These are phyloP conservation scores for Candida khao-thaluensis DNA, from an alignment of 805 yeast species.

Conservation along the genomic window DNA sequence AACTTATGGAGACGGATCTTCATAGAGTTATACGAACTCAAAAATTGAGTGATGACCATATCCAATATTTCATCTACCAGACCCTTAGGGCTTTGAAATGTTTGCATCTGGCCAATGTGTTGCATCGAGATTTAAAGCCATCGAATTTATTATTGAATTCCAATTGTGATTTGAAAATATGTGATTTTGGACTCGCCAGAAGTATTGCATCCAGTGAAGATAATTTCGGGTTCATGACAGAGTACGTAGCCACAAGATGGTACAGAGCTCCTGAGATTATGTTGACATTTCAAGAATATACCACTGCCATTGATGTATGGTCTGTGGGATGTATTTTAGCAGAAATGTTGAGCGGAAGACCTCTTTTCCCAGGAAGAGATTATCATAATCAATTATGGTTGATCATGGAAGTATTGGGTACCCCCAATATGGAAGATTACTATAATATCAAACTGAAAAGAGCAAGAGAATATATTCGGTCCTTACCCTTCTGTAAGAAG, in stretches of 20 bases:
- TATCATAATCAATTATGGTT: constrained; percentile 87
- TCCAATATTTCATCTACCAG: constrained; percentile 91
- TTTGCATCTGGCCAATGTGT: constrained; percentile 88
- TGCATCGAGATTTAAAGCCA: constrained; percentile 92
- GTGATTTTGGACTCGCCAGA: constrained; percentile 92
- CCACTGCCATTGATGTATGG: constrained; percentile 96
- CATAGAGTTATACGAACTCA: constrained; percentile 83
- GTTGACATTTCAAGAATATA: constrained; percentile 90
- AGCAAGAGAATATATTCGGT: constrained; percentile 83
- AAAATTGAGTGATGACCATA: constrained; percentile 83
- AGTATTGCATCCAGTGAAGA: constrained; percentile 61
- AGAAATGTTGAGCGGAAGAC: constrained; percentile 81
- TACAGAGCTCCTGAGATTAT: constrained; percentile 97
- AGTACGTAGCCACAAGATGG: constrained; percentile 97
- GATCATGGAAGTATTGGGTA: constrained; percentile 82
- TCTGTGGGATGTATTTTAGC: constrained; percentile 95
- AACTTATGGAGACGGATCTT: constrained; percentile 83
- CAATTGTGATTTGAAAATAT: constrained; percentile 89
- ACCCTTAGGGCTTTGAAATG: constrained; percentile 87
- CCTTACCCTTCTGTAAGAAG: constrained; percentile 70
- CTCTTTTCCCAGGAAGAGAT: constrained; percentile 91
- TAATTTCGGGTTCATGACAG: constrained; percentile 84
- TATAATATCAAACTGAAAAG: constrained; percentile 71
- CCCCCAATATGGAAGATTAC: constrained; percentile 81
- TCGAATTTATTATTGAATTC: constrained; percentile 82